phyloP scores from a whole-genome alignment of 23 red algal genomes.

The Gracilaria caudata region DNA sequence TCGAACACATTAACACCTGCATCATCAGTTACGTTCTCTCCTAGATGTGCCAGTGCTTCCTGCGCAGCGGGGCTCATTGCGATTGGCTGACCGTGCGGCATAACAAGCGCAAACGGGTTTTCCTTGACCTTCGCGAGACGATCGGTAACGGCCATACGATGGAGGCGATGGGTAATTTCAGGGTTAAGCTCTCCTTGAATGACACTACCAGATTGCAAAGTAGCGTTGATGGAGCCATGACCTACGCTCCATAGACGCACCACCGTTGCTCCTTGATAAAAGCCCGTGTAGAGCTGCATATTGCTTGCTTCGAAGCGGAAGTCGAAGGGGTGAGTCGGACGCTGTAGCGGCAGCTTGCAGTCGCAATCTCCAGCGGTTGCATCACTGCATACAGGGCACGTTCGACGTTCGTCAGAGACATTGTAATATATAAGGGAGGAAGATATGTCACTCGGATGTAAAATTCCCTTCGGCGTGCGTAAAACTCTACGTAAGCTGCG shows the following conservation, averaged over 20 bases:
- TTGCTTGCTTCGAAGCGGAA: constrained; percentile 65
- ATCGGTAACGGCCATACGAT: constrained; percentile 53
- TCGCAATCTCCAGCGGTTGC: constrained; percentile 33
- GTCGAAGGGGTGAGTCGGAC: constrained; percentile 54
- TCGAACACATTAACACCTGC: constrained; percentile 17
- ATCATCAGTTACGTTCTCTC: not conserved
- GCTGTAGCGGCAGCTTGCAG: constrained; percentile 49
- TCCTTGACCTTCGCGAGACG: constrained; percentile 43
- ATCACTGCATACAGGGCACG: constrained; percentile 55
- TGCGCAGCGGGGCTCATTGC: constrained; percentile 14
- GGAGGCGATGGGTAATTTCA: constrained; percentile 48
- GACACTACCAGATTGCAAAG: constrained; percentile 61
- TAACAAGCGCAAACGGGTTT: constrained; percentile 23
- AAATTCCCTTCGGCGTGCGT: constrained; percentile 50
- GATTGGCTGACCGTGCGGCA: constrained; percentile 24
- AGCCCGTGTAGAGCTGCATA: constrained; percentile 65
- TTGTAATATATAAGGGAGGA: constrained; percentile 67
- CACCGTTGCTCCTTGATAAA: constrained; percentile 72
- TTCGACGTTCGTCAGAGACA: constrained; percentile 60
- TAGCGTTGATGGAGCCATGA: constrained; percentile 65
- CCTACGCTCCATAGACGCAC: constrained; percentile 56
- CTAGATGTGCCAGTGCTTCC: constrained; percentile 9
- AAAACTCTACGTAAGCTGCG: constrained; percentile 43
- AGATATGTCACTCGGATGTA: constrained; percentile 59
- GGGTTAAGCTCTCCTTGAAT: constrained; percentile 69